A percentile compares a stretch with the other conserved stretches of the same genome.
phyloP scores from a whole-genome alignment of 352 stramenopile genomes.

The Phytophthora pisi region DNA sequence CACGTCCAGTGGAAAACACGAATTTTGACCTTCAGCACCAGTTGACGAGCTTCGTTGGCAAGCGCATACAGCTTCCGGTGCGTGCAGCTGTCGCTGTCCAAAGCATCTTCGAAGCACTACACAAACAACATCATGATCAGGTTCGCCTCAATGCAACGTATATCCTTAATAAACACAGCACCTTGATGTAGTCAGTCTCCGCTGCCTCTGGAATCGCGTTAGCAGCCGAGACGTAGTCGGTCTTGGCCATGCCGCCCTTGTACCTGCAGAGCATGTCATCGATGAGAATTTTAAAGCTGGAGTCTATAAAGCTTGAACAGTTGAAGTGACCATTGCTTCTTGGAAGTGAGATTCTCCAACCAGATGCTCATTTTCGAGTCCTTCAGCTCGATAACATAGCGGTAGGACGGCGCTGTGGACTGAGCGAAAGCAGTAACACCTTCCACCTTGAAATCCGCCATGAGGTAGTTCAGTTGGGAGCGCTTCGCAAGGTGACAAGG shows the following conservation, averaged over 20 bases:
- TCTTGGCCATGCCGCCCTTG: neutral
- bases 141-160: too few species aligned
- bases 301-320: neutral
- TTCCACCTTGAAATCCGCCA: neutral
- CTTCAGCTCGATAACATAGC: neutral
- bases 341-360: neutral
- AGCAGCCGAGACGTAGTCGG: neutral
- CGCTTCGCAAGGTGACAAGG: too few species aligned
- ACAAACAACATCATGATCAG: too few species aligned
- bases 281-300: neutral
- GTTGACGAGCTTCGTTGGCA: neutral
- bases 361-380: neutral
- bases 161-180: too few species aligned
- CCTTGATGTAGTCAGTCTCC: neutral
- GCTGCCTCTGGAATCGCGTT: neutral
- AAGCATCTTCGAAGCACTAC: constrained; percentile 3
- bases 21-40: neutral
- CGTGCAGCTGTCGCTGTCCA: neutral
- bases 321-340: neutral
- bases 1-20: constrained; percentile 1
- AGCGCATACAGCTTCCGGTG: neutral
- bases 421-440: constrained; percentile 12
- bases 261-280: neutral
- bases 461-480: too few species aligned
- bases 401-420: neutral